Evolutionary conservation across 1,139 yeast species (phyloP), one percentile per base, ranked within the genome.

Genomic region (Debaryomyces robertsiae): DNA sequence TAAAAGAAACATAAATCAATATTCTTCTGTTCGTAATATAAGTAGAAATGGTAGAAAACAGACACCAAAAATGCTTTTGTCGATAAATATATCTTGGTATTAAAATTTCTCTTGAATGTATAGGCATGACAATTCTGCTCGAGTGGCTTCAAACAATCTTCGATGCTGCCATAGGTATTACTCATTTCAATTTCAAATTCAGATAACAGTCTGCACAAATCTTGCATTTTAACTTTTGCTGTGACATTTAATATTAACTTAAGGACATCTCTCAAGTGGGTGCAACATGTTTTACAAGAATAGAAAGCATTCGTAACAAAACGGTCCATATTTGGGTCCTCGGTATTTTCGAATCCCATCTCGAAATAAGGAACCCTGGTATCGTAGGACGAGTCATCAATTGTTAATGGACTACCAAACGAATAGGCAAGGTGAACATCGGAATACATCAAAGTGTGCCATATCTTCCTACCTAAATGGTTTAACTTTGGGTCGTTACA

Each of bases 401-500:
- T 57, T 1, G 48, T 45, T 40, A 51, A 38, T 0, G 67, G 69
- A 18, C 50, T 57, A 2, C 75, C 75, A 44, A 55, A 63, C 3
- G 59, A 40, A 42, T 52, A 63, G 7, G 64, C 59, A 30, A 55
- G 50, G 41, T 61, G 55, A 2, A 60, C 31, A 47, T 69, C 75
- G 29, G 46, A 46, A 17, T 58, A 33, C 2, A 57, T 48, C 17
- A 66, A 42, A 25, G 47, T 55, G 49, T 69, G 68, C 84, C 84
- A 81, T 2, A 79, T 65, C 45, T 77, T 79, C 49, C 85, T 64
- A 55, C 72, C 69, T 15, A 71, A 53, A 49, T 69, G 67, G 38
- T 72, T 65, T 17, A 58, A 44, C 38, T 57, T 55, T 35, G 60
- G 55, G 46, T 65, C 58, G 44, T 49, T 38, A 41, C 53, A 43